phyloP scores from a whole-genome alignment of 192 early-diverging fungal species.

The Coemansia sp. region DNA sequence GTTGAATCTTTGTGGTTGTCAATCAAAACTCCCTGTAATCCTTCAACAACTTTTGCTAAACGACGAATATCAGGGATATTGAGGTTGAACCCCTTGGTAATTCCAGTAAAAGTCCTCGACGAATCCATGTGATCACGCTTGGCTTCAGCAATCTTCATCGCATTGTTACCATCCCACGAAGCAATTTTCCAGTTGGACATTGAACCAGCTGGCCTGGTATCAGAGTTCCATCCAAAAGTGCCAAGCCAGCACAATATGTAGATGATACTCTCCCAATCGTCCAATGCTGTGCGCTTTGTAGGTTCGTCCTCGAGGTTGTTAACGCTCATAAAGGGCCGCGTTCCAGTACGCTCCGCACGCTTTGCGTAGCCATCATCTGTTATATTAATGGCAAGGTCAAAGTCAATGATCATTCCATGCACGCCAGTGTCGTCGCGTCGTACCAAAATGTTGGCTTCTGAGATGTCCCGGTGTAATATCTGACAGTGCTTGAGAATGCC shows the following conservation, averaged over 20 bases:
- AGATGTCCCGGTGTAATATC: slow-evolving; percentile 29
- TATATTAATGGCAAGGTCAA: slow-evolving; percentile 19
- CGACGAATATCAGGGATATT: too few relatives aligned
- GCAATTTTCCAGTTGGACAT: too few relatives aligned
- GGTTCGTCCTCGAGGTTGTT: slow-evolving; percentile 12
- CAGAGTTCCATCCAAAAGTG: slow-evolving; percentile 19
- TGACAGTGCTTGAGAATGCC: slow-evolving; percentile 3
- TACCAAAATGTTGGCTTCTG: slow-evolving; percentile 20
- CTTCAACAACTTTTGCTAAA: too few relatives aligned
- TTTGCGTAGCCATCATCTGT: background rate
- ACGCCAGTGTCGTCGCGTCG: background rate
- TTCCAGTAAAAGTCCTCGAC: too few relatives aligned
- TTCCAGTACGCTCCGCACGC: slow-evolving; percentile 17
- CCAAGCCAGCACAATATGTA: slow-evolving; percentile 32
- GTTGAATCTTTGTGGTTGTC: background rate
- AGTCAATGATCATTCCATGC: slow-evolving; percentile 32
- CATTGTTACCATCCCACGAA: too few relatives aligned
- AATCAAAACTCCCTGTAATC: background rate
- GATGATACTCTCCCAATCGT: slow-evolving; percentile 34
- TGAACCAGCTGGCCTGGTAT: too few relatives aligned
- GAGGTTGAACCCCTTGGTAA: background rate
- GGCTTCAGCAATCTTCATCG: too few relatives aligned
- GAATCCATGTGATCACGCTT: background rate
- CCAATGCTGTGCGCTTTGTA: slow-evolving; percentile 10
- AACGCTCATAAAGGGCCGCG: slow-evolving; percentile 37